Base-by-base conservation (phyloP, 331 rosid species). In the Cydonia oblonga region DNA sequence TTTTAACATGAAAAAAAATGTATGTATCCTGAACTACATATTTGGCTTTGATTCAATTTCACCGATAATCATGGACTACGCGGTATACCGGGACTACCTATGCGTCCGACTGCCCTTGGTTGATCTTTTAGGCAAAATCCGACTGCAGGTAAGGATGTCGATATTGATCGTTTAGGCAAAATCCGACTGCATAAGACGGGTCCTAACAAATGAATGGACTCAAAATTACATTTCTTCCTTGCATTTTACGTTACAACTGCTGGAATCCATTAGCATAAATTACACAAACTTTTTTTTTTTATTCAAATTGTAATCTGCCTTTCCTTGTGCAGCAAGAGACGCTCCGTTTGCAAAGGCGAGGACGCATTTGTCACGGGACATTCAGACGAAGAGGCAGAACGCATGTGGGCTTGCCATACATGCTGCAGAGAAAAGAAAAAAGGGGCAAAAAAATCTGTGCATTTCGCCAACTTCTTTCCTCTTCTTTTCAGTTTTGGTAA, bases 41-140 rank as follows among this genome's bases (percentile, higher is more conserved):
- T 69, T 66, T 44, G 61, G 46, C 76, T 19, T 74, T 53, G 69
- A 69, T 76, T 79, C 93, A 95, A 97, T 84, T 95, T 95, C 81
- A 95, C 99, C 5, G 99, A 95, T 81, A 95, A 95, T 78, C 54
- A 78, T 60, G 97, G 96, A 57, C 93, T 91, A n/a, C 90, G 99
- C 56, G 96, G 99, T 28, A 90, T 95, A 70, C 99, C 97, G 33
- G 97, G 96, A 66, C 80, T 95, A 53, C 88, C 83, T 61, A n/a
- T n/a, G n/a, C n/a, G n/a, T n/a, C n/a, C n/a, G n/a, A n/a, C n/a
- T n/a, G n/a, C n/a, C n/a, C n/a, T n/a, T n/a, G n/a, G n/a, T n/a
- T n/a, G n/a, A n/a, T 25, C 26, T 25, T 2, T 25, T 25, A 25
- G 2, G 26, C 26, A 25, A 25, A 25, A 25, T 25, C 26, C n/a